Percentiles rank a stretch among this genome's conserved stretches.
phyloP scores from a whole-genome alignment of 2,329 filamentous ascomycete species.

The Colletotrichum spinosum region DNA sequence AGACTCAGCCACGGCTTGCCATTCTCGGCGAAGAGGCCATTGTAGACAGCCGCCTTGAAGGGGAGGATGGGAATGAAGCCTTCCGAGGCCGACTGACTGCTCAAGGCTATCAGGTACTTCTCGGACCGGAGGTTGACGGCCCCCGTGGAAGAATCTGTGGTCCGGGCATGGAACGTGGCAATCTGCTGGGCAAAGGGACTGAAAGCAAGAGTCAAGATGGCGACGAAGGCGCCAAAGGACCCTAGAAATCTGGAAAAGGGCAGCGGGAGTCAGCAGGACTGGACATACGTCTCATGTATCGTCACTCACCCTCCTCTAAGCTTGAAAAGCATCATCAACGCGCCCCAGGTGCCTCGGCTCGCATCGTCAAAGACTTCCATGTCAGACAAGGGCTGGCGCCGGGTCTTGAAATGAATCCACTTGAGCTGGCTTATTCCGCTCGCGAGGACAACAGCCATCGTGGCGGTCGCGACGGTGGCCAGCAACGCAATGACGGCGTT shows the following conservation, averaged over 20 bases:
- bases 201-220: constrained; percentile 43
- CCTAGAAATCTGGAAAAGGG: constrained; percentile 39
- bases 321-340: constrained; percentile 43
- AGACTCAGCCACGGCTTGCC: constrained; percentile 40
- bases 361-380: constrained; percentile 50
- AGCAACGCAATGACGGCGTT: constrained; percentile 48
- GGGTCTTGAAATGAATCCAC: constrained; percentile 47
- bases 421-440: constrained; percentile 48
- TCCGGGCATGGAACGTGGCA: constrained; percentile 43
- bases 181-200: constrained; percentile 49
- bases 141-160: constrained; percentile 34
- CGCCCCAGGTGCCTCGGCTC: constrained; percentile 46
- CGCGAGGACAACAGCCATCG: constrained; percentile 45
- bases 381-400: constrained; percentile 43
- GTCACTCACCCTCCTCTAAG: constrained; percentile 44
- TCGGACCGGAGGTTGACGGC: constrained; percentile 44
- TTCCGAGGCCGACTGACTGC: constrained; percentile 39
- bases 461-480: constrained; percentile 44
- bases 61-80: constrained; percentile 48
- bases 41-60: constrained; percentile 49
- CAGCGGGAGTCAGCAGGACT: background rate
- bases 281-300: background rate
- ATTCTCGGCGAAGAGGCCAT: constrained; percentile 49
- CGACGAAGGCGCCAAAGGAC: constrained; percentile 45
- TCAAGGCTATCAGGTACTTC: constrained; percentile 44